These are phyloP conservation scores for Exutisphaerella laricina DNA, from an alignment of 2,329 filamentous ascomycete genomes.

Conservation along the genomic window DNA sequence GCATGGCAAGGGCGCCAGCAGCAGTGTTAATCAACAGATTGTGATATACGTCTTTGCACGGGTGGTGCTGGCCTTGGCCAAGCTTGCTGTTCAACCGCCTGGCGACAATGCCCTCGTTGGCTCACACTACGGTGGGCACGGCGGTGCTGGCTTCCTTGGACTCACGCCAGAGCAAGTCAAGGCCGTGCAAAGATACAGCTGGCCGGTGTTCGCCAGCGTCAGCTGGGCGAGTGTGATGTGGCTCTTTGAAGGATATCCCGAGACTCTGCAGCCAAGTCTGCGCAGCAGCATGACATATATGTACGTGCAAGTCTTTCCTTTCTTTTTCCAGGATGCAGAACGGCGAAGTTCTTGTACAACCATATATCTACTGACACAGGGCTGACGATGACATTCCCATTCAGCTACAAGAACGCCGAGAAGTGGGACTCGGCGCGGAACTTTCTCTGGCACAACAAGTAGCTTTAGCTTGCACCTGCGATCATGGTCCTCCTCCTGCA, in stretches of 20 bases:
- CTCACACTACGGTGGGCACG: slow-evolving; percentile 35
- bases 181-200: slow-evolving; percentile 58
- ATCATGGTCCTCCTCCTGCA: slow-evolving; percentile 2
- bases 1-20: slow-evolving; percentile 57
- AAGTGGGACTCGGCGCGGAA: slow-evolving; percentile 82
- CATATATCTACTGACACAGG: slow-evolving; percentile 22
- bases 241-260: slow-evolving; percentile 85
- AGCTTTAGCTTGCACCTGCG: not conserved
- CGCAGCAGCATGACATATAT: slow-evolving; percentile 97
- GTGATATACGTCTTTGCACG: slow-evolving; percentile 96
- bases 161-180: slow-evolving; percentile 37
- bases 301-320: slow-evolving; percentile 49
- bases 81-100: slow-evolving; percentile 66
- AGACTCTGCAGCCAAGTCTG: slow-evolving; percentile 84
- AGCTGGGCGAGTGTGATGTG: slow-evolving; percentile 97
- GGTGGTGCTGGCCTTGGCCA: slow-evolving; percentile 77
- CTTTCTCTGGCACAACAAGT: slow-evolving; percentile 75
- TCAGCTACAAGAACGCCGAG: slow-evolving; percentile 70
- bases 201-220: slow-evolving; percentile 85
- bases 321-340: slow-evolving; percentile 7
- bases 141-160: slow-evolving; percentile 39
- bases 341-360: not conserved
- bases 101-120: slow-evolving; percentile 36
- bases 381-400: slow-evolving; percentile 28
- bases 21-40: slow-evolving; percentile 89